Evolutionary conservation across 1,284 basidiomycete species (phyloP).

Genomic region (Ganoderma leucocontextum): DNA sequence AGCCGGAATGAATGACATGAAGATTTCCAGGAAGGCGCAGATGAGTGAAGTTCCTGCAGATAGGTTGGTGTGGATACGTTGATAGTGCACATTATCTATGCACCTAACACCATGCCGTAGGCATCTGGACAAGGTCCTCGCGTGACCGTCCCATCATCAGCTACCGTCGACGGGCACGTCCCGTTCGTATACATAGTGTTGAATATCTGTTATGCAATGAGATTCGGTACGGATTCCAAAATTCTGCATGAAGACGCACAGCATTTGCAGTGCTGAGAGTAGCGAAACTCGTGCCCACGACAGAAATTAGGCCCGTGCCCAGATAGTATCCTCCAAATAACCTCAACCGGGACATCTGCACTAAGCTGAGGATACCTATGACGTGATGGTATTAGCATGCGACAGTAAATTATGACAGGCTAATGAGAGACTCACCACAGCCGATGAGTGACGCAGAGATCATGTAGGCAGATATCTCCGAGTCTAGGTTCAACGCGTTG

Average conservation of each 20-base stretch:
- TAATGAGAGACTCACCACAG: slow-evolving; percentile 57
- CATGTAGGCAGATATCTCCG: slow-evolving; percentile 75
- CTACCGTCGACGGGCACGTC: slow-evolving; percentile 71
- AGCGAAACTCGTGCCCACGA: slow-evolving; percentile 89
- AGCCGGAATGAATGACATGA: slow-evolving; percentile 77
- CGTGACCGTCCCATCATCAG: slow-evolving; percentile 66
- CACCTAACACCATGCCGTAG: slow-evolving; percentile 79
- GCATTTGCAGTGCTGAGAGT: slow-evolving; percentile 80
- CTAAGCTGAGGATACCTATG: slow-evolving; percentile 72
- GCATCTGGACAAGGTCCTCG: slow-evolving; percentile 80
- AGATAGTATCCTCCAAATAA: slow-evolving; percentile 71
- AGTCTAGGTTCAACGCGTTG: slow-evolving; percentile 64
- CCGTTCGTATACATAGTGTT: slow-evolving; percentile 81
- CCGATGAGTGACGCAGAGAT: slow-evolving; percentile 84
- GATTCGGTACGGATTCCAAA: background rate
- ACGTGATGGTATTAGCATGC: background rate
- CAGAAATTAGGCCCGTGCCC: slow-evolving; percentile 82
- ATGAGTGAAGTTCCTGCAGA: slow-evolving; percentile 75
- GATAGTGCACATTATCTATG: slow-evolving; percentile 17
- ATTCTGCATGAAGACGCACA: slow-evolving; percentile 46
- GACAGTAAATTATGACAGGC: slow-evolving; percentile 4
- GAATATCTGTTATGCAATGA: slow-evolving; percentile 54
- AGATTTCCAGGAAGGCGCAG: slow-evolving; percentile 84
- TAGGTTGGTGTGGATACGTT: slow-evolving; percentile 4
- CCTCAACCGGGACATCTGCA: slow-evolving; percentile 77